Percentiles rank a stretch among this genome's conserved stretches.
These are phyloP conservation scores for Isatis tinctoria DNA, from an alignment of 345 rosid species.

Conservation along the genomic window DNA sequence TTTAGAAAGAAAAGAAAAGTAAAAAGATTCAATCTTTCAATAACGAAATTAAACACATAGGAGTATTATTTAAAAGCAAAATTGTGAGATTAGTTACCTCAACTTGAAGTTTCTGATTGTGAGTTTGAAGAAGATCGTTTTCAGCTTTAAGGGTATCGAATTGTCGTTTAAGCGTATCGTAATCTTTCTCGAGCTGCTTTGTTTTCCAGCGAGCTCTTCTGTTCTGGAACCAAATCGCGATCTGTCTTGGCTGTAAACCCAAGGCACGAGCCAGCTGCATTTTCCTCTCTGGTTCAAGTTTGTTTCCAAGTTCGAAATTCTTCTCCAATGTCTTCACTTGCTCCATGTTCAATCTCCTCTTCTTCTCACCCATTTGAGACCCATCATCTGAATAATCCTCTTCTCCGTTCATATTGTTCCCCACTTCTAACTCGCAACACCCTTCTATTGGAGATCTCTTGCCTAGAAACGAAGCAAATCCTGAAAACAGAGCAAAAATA, in stretches of 20 bases:
- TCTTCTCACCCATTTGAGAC: conserved; percentile 92
- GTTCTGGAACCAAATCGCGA: conserved; percentile 98
- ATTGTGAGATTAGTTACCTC: conserved; percentile 48
- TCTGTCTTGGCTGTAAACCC: conserved; percentile 93
- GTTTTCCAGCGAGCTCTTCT: conserved; percentile 97
- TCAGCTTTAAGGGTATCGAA: conserved; percentile 74
- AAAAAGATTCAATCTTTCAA: neutral
- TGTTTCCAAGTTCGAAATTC: conserved; percentile 90
- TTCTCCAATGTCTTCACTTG: conserved; percentile 95
- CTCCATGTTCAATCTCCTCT: conserved; percentile 87
- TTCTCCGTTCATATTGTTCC: conserved; percentile 47
- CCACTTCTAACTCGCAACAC: conserved; percentile 41
- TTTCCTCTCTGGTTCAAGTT: conserved; percentile 98
- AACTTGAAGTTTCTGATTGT: conserved; percentile 77
- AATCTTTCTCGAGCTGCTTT: conserved; percentile 93
- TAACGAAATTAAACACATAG: neutral
- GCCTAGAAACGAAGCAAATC: conserved; percentile 76
- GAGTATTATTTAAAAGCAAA: no score
- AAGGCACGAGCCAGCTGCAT: conserved; percentile 94
- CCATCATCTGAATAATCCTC: conserved; percentile 93
- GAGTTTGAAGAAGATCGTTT: conserved; percentile 77
- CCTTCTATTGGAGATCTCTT: conserved; percentile 75
- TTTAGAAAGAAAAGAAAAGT: neutral
- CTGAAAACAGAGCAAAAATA: conserved; percentile 36
- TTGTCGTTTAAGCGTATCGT: conserved; percentile 77